Percentiles rank a stretch among this genome's conserved stretches.
phyloP scores from a whole-genome alignment of 257 asterid species.

The Nemophila menziesii region DNA sequence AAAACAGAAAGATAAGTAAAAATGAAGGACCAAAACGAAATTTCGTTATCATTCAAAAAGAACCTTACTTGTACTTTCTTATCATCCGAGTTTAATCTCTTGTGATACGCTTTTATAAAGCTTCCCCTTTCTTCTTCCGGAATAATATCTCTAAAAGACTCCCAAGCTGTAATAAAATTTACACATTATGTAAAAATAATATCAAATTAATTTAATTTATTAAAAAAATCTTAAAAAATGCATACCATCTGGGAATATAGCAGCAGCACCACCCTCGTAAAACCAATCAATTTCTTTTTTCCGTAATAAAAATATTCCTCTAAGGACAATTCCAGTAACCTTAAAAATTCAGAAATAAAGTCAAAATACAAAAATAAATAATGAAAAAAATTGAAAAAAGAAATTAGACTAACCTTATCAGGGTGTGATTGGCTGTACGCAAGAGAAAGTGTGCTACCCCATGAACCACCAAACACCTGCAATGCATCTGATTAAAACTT shows the following conservation, averaged over 20 bases:
- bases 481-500: conserved; percentile 20
- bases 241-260: conserved; percentile 92
- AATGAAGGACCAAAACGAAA: neutral
- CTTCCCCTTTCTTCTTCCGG: conserved; percentile 86
- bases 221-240: neutral
- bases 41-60: too few relatives aligned
- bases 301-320: conserved; percentile 87
- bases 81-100: conserved; percentile 76
- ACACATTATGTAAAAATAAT: conserved; percentile 7
- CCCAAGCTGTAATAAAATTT: conserved; percentile 65
- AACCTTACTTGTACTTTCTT: conserved; percentile 70
- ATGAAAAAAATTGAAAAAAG: conserved; percentile 9
- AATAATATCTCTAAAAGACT: conserved; percentile 81
- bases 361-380: neutral
- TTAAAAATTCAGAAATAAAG: conserved; percentile 12
- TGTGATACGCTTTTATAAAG: conserved; percentile 70
- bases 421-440: conserved; percentile 85
- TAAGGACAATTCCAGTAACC: conserved; percentile 88
- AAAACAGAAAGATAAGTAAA: neutral
- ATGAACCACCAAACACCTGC: conserved; percentile 98
- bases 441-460: conserved; percentile 98
- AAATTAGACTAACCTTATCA: conserved; percentile 62
- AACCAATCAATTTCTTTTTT: conserved; percentile 97
- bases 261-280: conserved; percentile 98
- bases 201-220: neutral